Base-by-base conservation (phyloP, 73 alveolate species). In the Paramecium bursaria region DNA sequence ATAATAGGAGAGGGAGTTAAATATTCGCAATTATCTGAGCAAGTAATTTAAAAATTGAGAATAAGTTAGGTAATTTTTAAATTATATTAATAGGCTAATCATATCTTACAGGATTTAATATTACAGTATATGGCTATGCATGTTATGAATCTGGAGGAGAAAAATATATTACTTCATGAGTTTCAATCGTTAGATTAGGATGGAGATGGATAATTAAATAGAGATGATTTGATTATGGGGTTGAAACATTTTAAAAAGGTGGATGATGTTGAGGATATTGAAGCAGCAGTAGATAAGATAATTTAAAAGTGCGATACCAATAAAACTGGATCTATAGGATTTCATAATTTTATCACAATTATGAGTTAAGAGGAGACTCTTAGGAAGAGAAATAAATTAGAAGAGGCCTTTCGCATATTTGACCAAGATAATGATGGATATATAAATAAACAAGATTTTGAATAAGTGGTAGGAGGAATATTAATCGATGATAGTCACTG, bases 401-500 rank as follows among this genome's bases (percentile, higher is more conserved):
- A 67, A 42, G 57, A 35, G 15, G 82, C 82, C 3, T 67, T 67
- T 67, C 19, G 21, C 2, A 39, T 39, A 67, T 67, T 67, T 39
- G 82, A 67, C 21, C 2, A 39, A 2, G 82, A 67, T 67, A 39
- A 39, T 19, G 82, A 67, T 39, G 82, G 82, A 11, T 21, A 39
- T 0, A 67, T 67, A 0, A 67, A 67, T 9, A 67, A 67, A 47
- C 23, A 31, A 17, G 33, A 67, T 67, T 22, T 67, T 11, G 82
- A 67, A 47, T 42, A 67, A 11, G 82, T 67, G 6, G 3, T 67
- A 7, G 82, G 82, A 3, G 82, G 82, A 0, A 67, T 67, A 39
- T 39, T 67, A 31, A 67, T 67, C 6, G 82, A 67, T 53, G 89
- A 79, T 30, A 73, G 30, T 17, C 76, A 53, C 73, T 79, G 89